A percentile compares a stretch with the other conserved stretches of the same genome.
These are phyloP conservation scores for Nemania serpens DNA, from an alignment of 2,329 filamentous ascomycete genomes.

Conservation along the genomic window DNA sequence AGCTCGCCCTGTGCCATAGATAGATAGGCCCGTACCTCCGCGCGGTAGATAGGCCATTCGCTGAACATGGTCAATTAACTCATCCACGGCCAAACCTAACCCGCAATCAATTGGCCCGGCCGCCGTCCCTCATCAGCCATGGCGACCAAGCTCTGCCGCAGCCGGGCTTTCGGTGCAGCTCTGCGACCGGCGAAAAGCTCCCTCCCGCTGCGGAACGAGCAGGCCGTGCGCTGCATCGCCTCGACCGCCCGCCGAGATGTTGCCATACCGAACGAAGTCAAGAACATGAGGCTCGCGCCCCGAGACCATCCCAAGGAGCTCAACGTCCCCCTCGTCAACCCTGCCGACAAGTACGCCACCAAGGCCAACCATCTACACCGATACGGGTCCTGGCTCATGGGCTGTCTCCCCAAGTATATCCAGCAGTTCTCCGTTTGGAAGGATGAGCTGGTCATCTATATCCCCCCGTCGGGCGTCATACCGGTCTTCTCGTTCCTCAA, in stretches of 20 bases:
- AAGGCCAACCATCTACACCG: constrained; percentile 88
- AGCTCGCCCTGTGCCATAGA: constrained; percentile 6
- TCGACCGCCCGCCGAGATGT: constrained; percentile 55
- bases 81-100: constrained; percentile 21
- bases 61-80: constrained; percentile 28
- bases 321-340: constrained; percentile 82
- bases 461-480: constrained; percentile 83
- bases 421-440: constrained; percentile 99
- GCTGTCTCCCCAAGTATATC: constrained; percentile 94
- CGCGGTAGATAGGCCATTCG: constrained; percentile 6
- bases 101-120: constrained; percentile 51
- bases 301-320: constrained; percentile 65
- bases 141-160: constrained; percentile 64
- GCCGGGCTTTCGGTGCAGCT: constrained; percentile 60
- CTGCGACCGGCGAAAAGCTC: constrained; percentile 57
- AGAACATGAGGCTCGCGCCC: constrained; percentile 70
- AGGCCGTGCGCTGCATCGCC: constrained; percentile 54
- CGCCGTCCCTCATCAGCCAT: constrained; percentile 49
- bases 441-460: constrained; percentile 95
- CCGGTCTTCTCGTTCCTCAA: constrained; percentile 95
- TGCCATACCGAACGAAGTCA: constrained; percentile 62
- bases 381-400: constrained; percentile 96
- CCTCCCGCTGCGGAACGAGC: constrained; percentile 47
- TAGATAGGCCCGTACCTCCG: too few species aligned
- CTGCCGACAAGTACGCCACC: constrained; percentile 87